These are phyloP conservation scores for Pichia paraexigua DNA, from an alignment of 805 yeast species.

Conservation along the genomic window DNA sequence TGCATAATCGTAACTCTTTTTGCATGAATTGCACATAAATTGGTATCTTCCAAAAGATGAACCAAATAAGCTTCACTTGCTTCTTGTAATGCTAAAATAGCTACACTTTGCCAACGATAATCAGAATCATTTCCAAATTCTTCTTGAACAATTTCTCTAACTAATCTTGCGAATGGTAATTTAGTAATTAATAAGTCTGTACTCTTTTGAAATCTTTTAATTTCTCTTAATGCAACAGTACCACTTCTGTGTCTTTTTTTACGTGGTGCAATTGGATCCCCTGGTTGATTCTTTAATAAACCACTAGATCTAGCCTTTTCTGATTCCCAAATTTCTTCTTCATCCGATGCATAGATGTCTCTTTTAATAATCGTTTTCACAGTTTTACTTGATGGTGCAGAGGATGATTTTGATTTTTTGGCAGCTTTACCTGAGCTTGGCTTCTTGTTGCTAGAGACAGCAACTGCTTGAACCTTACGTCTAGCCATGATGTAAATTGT, in stretches of 20 bases:
- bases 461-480: not conserved
- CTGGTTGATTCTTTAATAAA: slow-evolving; percentile 42
- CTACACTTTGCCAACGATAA: slow-evolving; percentile 72
- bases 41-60: slow-evolving; percentile 69
- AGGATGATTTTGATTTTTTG: not conserved
- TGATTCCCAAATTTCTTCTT: not conserved
- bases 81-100: slow-evolving; percentile 70
- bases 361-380: not conserved
- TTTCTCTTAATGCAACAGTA: slow-evolving; percentile 58
- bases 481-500: not conserved
- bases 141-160: slow-evolving; percentile 63
- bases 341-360: slow-evolving; percentile 6
- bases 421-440: not conserved
- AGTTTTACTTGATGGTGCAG: not conserved
- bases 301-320: slow-evolving; percentile 20
- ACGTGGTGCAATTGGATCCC: slow-evolving; percentile 37
- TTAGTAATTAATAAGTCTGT: slow-evolving; percentile 63
- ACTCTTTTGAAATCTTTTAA: slow-evolving; percentile 56
- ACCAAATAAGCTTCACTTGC: slow-evolving; percentile 74
- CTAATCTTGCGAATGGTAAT: slow-evolving; percentile 70
- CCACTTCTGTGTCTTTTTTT: slow-evolving; percentile 50
- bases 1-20: slow-evolving; percentile 82
- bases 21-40: slow-evolving; percentile 70
- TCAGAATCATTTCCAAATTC: slow-evolving; percentile 47
- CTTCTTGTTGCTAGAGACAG: not conserved